Evolutionary conservation across 225 moss, liverwort and hornwort species (phyloP).

Genomic region (Neckera pumila): DNA sequence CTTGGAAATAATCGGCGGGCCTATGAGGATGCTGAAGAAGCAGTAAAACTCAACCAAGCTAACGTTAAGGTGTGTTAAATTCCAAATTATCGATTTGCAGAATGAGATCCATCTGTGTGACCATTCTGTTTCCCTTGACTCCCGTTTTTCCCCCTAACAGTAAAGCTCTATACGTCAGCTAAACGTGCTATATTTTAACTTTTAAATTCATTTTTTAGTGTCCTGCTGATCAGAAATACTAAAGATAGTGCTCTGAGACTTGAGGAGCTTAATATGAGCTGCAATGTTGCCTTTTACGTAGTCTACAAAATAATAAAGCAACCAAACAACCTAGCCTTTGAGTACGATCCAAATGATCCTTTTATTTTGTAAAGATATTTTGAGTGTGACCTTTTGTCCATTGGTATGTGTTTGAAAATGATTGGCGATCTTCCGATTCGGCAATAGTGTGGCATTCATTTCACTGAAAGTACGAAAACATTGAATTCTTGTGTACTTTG

Average conservation of each 20-base stretch:
- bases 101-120: neutral
- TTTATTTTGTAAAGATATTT: neutral
- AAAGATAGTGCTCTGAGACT: neutral
- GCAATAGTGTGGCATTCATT: neutral
- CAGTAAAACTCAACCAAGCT: constrained; percentile 59
- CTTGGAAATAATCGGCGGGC: constrained; percentile 84
- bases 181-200: neutral
- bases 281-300: neutral
- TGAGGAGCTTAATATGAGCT: neutral
- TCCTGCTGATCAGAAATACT: neutral
- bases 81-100: neutral
- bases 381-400: neutral
- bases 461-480: neutral
- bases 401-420: neutral
- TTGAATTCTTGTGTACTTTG: neutral
- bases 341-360: neutral
- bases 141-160: neutral
- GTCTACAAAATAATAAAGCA: neutral
- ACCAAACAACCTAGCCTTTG: neutral
- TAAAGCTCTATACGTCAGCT: neutral
- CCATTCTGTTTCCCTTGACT: neutral
- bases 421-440: neutral
- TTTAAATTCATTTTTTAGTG: neutral
- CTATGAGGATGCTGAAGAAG: constrained; percentile 69
- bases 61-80: constrained; percentile 64